Conservation (phyloP, 345 rosid genomes). For the Lepidium africanum region DNA sequence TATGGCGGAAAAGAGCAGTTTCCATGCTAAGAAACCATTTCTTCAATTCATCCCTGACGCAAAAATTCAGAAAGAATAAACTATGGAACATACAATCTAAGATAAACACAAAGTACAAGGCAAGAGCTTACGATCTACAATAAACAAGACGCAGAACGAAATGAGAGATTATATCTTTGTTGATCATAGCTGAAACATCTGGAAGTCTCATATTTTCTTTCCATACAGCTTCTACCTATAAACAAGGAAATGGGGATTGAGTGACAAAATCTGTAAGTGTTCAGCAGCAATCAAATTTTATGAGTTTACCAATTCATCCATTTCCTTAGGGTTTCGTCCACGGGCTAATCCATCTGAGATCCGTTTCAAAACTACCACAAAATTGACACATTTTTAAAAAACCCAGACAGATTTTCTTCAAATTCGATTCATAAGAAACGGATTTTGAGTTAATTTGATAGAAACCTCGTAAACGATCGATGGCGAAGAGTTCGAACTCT, state of each 20-base stretch:
- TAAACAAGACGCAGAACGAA: slow-evolving; percentile 81
- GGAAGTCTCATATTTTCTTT: slow-evolving; percentile 62
- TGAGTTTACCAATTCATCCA: slow-evolving; percentile 49
- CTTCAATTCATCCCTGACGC: slow-evolving; percentile 69
- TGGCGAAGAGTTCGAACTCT: slow-evolving; percentile 87
- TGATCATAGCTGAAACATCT: slow-evolving; percentile 36
- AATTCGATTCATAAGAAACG: background rate
- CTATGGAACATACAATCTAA: background rate
- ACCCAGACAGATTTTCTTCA: background rate
- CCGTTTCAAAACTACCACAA: slow-evolving; percentile 60
- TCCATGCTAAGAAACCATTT: slow-evolving; percentile 92
- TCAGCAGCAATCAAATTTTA: background rate
- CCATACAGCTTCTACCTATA: slow-evolving; percentile 48
- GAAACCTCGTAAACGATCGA: slow-evolving; percentile 84
- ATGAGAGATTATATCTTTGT: slow-evolving; percentile 80
- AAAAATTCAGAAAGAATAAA: background rate
- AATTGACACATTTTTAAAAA: background rate
- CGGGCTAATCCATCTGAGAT: slow-evolving; percentile 75
- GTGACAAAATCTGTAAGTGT: background rate
- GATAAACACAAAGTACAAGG: background rate
- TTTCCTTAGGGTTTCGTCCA: slow-evolving; percentile 68
- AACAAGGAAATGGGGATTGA: background rate
- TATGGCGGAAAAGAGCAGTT: slow-evolving; percentile 66
- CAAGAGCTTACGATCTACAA: slow-evolving; percentile 70
- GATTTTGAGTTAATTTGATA: background rate